Conservation (phyloP, 352 stramenopile species). For the Phytophthora tubulina region DNA sequence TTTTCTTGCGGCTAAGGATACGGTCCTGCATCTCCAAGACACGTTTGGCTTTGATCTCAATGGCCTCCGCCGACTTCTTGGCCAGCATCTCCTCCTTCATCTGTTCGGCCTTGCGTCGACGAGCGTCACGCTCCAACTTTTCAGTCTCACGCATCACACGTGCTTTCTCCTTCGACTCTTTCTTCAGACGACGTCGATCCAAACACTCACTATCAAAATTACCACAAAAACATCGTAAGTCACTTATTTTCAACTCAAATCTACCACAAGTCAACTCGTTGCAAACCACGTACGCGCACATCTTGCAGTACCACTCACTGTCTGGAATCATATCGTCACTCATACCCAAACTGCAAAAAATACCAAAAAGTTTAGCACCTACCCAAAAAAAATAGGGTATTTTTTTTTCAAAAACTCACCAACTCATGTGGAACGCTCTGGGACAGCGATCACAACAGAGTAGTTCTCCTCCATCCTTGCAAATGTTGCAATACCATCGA, state of each 20-base stretch:
- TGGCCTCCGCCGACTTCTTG: constrained; percentile 81
- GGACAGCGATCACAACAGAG: constrained; percentile 94
- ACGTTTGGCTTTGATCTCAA: constrained; percentile 86
- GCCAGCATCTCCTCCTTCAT: constrained; percentile 78
- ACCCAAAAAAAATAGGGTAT: background rate
- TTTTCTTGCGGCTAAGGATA: constrained; percentile 87
- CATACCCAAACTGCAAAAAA: constrained; percentile 73
- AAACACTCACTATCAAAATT: constrained; percentile 67
- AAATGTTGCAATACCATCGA: constrained; percentile 92
- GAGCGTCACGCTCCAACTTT: constrained; percentile 83
- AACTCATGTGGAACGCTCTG: constrained; percentile 93
- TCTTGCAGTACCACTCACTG: constrained; percentile 91
- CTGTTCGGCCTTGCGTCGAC: constrained; percentile 66
- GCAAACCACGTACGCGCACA: constrained; percentile 77
- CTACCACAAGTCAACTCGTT: background rate
- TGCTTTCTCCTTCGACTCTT: constrained; percentile 81
- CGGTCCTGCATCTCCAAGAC: constrained; percentile 90
- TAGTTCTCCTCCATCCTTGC: constrained; percentile 90
- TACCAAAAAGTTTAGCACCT: background rate
- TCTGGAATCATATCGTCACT: constrained; percentile 79
- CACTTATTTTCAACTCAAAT: background rate
- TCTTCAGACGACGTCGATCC: constrained; percentile 79
- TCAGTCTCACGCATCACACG: constrained; percentile 82
- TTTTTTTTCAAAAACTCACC: constrained; percentile 41
- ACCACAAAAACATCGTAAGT: constrained; percentile 4